Conservation (phyloP, 306 rosid genomes). For the Acmispon strigosus region DNA sequence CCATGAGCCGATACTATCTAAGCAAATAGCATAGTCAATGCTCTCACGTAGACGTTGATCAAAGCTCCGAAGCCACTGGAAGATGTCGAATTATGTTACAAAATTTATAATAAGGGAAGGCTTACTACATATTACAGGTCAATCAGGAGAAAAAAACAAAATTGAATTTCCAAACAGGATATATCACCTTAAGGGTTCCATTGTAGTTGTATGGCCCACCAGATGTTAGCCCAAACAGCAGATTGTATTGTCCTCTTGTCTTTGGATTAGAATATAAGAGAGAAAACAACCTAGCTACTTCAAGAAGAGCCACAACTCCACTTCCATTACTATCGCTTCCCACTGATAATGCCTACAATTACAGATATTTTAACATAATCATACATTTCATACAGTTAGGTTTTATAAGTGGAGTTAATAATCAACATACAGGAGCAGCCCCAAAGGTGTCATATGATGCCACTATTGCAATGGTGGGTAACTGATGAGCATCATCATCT, state of each 20-base stretch:
- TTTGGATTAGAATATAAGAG: conserved; percentile 87
- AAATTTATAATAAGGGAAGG: conserved; percentile 1
- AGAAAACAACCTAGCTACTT: conserved; percentile 94
- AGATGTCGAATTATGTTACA: conserved; percentile 18
- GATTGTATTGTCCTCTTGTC: conserved; percentile 93
- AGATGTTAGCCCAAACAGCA: conserved; percentile 92
- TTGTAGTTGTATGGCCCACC: conserved; percentile 98
- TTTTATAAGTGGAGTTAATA: conserved; percentile 6
- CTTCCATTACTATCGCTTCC: conserved; percentile 99
- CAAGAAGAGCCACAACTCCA: conserved; percentile 92
- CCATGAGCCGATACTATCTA: conserved; percentile 93
- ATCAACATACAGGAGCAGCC: conserved; percentile 86
- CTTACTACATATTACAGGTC: background rate
- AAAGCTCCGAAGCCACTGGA: conserved; percentile 94
- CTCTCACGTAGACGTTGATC: conserved; percentile 95
- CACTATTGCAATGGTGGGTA: conserved; percentile 94
- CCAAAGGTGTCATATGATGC: conserved; percentile 99
- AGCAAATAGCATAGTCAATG: conserved; percentile 92
- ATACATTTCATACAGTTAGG: conserved; percentile 13
- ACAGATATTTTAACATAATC: conserved; percentile 24
- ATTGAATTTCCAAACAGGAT: conserved; percentile 9
- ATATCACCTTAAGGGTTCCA: conserved; percentile 86
- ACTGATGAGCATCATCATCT: conserved; percentile 82
- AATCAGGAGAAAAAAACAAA: background rate
- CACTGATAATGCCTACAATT: conserved; percentile 78